phyloP scores from a whole-genome alignment of 2,329 filamentous ascomycete genomes.

The Orbilia oligospora region DNA sequence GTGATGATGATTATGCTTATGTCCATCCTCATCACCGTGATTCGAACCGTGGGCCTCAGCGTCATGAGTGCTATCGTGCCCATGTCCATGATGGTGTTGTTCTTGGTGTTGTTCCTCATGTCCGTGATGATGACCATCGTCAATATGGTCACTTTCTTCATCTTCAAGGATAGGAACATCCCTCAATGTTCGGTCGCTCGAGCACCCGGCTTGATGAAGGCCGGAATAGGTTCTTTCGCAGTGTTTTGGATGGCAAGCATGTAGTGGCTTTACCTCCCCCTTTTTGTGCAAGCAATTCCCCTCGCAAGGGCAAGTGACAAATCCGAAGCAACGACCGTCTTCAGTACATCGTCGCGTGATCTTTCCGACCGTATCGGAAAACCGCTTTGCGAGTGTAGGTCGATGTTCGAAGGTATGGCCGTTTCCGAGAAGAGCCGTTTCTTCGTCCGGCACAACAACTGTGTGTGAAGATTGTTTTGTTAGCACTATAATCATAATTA shows the following conservation, averaged over 20 bases:
- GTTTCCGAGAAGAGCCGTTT: conserved; percentile 43
- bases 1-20: conserved; percentile 61
- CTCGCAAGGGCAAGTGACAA: conserved; percentile 63
- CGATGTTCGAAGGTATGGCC: not conserved
- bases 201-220: conserved; percentile 11
- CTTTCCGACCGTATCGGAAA: conserved; percentile 52
- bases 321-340: conserved; percentile 63
- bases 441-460: conserved; percentile 44
- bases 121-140: conserved; percentile 62
- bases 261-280: conserved; percentile 28
- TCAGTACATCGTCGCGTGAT: conserved; percentile 59
- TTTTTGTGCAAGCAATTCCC: conserved; percentile 61
- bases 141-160: conserved; percentile 59
- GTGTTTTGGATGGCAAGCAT: conserved; percentile 45
- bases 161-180: conserved; percentile 58
- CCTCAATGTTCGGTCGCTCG: conserved; percentile 26
- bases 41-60: conserved; percentile 63
- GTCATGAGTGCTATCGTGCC: conserved; percentile 64
- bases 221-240: conserved; percentile 23
- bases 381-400: conserved; percentile 40
- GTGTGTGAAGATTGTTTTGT: not conserved
- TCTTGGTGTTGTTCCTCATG: conserved; percentile 62
- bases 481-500: not conserved
- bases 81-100: conserved; percentile 64
- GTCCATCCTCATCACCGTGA: conserved; percentile 60